Evolutionary conservation across 2,329 filamentous ascomycete genomes (phyloP).

Genomic region (Aspergillus hortae): DNA sequence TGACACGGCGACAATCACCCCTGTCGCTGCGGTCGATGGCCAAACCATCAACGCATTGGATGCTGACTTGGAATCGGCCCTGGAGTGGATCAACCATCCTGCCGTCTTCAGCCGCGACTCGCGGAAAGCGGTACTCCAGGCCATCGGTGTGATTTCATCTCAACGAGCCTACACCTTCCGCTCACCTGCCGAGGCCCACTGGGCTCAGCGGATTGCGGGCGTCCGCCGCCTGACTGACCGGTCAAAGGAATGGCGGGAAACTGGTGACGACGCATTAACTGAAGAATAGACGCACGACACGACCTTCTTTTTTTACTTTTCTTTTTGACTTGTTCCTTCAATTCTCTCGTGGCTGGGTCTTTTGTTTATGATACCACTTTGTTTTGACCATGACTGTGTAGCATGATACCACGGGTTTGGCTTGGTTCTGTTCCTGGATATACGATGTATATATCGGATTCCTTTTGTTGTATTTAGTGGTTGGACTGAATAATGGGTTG

Average conservation of each 20-base stretch:
- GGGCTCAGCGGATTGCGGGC: slow-evolving; percentile 78
- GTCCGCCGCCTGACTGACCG: slow-evolving; percentile 77
- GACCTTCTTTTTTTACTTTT: slow-evolving; percentile 1
- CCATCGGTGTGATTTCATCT: slow-evolving; percentile 92
- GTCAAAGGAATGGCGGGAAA: slow-evolving; percentile 88
- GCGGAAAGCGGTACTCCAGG: slow-evolving; percentile 91
- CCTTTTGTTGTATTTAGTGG: neutral
- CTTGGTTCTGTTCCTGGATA: slow-evolving; percentile 7
- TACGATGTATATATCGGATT: slow-evolving; percentile 10
- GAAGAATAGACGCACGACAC: slow-evolving; percentile 42
- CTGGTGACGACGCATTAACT: slow-evolving; percentile 67
- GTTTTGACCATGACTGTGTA: slow-evolving; percentile 32
- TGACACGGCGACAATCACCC: slow-evolving; percentile 48
- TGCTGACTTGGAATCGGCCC: slow-evolving; percentile 78
- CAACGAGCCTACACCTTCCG: slow-evolving; percentile 93
- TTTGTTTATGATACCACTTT: slow-evolving; percentile 40
- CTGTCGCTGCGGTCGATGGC: slow-evolving; percentile 72
- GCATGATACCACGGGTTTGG: slow-evolving; percentile 31
- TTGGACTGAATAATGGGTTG: neutral
- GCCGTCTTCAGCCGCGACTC: slow-evolving; percentile 92
- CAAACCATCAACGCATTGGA: slow-evolving; percentile 82
- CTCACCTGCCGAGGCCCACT: slow-evolving; percentile 81
- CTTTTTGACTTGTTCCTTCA: slow-evolving; percentile 1
- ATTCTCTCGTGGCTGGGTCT: slow-evolving; percentile 10
- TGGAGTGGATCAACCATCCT: slow-evolving; percentile 98